Base-by-base conservation (phyloP, 2,329 filamentous ascomycete genomes). In the Exutisphaerella laricina region DNA sequence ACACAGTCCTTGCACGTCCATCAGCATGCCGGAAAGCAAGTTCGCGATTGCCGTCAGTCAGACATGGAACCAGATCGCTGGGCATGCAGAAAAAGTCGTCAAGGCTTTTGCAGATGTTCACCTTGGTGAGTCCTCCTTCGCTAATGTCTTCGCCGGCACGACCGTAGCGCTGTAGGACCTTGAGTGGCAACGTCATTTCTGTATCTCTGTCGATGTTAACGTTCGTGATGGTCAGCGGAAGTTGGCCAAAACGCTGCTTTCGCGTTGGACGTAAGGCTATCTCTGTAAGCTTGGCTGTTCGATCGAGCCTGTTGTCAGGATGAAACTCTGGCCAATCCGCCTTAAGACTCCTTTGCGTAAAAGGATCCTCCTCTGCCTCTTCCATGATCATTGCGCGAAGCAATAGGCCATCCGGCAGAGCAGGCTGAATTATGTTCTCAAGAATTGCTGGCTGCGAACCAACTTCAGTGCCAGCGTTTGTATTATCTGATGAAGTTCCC, bases 201-300 rank as follows among this genome's bases (percentile, higher is more conserved):
- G 14, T 17, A 18, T 33, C 16, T 18, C 30, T 10, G 14, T 1
- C 7, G 3, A 18, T 33, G 14, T 18, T 6, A n/a, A 18, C 32
- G 2, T 32, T 17, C 17, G n/a, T 16, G 6, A 51, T 43, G 10
- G 39, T 28, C 3, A 26, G 31, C 8, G 47, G 34, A 7, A 49
- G 37, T 31, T 54, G 56, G 21, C 53, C 52, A 25, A 60, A 57
- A 17, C 56, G 41, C 20, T 58, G 49, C 45, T 70, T 70, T 23
- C 64, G 57, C 1, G 58, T 60, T 3, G 63, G 63, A 1, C 67
- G 58, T 10, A 45, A 39, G 20, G 47, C 48, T 44, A 63, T 76
- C 65, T 77, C 80, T 61, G 76, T 78, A 43, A 81, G 71, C 65
- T 76, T 79, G 43, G 65, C 69, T 5, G 72, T 69, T n/a, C 71